Percentiles rank a stretch among this genome's conserved stretches.
Evolutionary conservation across 805 yeast genomes (phyloP).

Genomic region (Lipomyces spencermartinsiae): DNA sequence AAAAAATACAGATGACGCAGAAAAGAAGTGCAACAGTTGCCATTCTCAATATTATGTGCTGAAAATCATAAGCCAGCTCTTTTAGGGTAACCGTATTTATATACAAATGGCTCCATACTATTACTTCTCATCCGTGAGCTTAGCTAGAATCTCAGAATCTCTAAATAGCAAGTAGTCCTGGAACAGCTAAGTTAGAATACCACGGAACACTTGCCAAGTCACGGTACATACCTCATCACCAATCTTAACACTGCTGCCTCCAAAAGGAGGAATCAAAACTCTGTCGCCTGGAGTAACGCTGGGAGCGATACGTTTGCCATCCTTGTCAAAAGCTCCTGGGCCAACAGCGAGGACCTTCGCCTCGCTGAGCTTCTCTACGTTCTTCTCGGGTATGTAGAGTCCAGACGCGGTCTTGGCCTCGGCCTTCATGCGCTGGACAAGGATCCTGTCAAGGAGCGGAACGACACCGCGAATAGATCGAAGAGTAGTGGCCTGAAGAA

Average conservation of each 20-base stretch:
- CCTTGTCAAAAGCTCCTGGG: conserved; percentile 81
- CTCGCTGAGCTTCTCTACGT: conserved; percentile 90
- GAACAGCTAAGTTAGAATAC: neutral
- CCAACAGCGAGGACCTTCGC: conserved; percentile 94
- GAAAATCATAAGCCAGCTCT: neutral
- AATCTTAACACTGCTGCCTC: conserved; percentile 88
- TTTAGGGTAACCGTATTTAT: neutral
- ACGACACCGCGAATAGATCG: conserved; percentile 86
- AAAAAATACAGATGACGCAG: neutral
- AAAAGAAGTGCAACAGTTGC: neutral
- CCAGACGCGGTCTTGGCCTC: conserved; percentile 92
- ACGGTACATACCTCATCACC: conserved; percentile 65
- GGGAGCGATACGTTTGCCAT: conserved; percentile 75
- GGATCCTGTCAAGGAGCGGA: conserved; percentile 94
- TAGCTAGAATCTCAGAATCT: conserved; percentile 94
- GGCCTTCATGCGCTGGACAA: conserved; percentile 93
- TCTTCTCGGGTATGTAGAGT: conserved; percentile 92
- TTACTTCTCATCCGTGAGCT: conserved; percentile 65
- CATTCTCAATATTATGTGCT: neutral
- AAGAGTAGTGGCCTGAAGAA: conserved; percentile 50
- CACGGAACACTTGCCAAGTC: neutral
- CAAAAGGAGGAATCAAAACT: conserved; percentile 92
- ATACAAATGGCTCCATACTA: conserved; percentile 47
- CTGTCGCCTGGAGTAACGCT: conserved; percentile 89
- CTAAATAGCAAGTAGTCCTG: conserved; percentile 70